phyloP scores from a whole-genome alignment of 2,329 filamentous ascomycete genomes.

The Claviceps citrina region DNA sequence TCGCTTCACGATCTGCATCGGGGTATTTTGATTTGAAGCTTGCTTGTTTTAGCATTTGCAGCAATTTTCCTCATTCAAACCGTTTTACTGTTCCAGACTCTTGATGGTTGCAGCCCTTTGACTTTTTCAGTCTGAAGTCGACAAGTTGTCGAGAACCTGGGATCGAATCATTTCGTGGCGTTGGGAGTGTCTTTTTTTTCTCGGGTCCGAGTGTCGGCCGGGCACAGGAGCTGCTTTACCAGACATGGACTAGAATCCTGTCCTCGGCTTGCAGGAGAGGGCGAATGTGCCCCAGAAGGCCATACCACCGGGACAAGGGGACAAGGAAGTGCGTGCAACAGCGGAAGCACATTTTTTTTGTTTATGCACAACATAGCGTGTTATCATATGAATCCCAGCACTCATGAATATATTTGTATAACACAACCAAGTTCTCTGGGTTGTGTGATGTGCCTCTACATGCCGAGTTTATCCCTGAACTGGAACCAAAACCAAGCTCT shows the following conservation, averaged over 20 bases:
- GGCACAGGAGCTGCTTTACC: not conserved
- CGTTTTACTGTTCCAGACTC: too few relatives aligned
- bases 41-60: not conserved
- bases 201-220: not conserved
- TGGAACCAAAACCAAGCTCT: too few relatives aligned
- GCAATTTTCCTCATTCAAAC: not conserved
- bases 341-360: constrained; percentile 2
- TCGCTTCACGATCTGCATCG: not conserved
- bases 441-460: too few relatives aligned
- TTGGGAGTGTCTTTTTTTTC: not conserved
- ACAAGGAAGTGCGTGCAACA: not conserved
- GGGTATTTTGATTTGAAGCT: not conserved
- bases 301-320: not conserved
- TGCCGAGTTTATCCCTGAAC: too few relatives aligned
- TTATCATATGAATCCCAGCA: not conserved
- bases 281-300: not conserved
- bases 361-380: constrained; percentile 3
- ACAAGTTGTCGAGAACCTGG: not conserved
- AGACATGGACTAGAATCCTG: not conserved
- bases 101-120: too few relatives aligned
- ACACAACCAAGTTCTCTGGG: not conserved
- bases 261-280: not conserved
- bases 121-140: not conserved
- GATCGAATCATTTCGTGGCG: not conserved
- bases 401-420: not conserved